Percentiles rank a stretch among this genome's conserved stretches.
These are phyloP conservation scores for Notholithocarpus densiflorus DNA, from an alignment of 306 rosid species.

Conservation along the genomic window DNA sequence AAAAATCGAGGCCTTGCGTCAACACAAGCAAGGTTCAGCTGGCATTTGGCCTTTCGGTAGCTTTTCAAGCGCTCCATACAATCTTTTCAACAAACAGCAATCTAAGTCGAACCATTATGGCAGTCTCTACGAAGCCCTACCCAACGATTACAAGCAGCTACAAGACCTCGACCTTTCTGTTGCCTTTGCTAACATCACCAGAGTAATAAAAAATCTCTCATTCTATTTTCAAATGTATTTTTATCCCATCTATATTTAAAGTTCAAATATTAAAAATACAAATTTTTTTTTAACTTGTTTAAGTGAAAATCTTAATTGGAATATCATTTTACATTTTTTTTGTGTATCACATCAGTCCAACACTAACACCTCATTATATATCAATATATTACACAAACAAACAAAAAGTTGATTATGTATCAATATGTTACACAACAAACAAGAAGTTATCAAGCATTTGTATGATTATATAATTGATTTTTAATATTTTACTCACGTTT, in stretches of 20 bases:
- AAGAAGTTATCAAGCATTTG: no score
- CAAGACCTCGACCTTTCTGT: conserved; percentile 39
- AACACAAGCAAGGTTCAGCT: conserved; percentile 1
- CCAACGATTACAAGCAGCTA: conserved; percentile 25
- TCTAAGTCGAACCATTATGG: conserved; percentile 50
- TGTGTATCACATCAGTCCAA: no score
- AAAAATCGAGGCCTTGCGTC: conserved; percentile 39
- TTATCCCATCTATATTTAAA: no score
- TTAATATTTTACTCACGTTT: no score
- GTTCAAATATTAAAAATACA: no score
- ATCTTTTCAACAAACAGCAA: conserved; percentile 38
- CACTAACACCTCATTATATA: no score
- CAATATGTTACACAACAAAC: no score
- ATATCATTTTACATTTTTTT: no score
- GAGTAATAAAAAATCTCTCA: conserved; percentile 9
- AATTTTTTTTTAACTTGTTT: background rate
- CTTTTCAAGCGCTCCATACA: conserved; percentile 35
- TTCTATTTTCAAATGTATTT: background rate
- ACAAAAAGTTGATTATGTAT: no score
- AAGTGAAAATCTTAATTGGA: no score
- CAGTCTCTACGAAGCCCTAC: conserved; percentile 36
- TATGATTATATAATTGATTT: no score
- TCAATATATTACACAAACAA: no score
- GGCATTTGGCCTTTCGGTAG: conserved; percentile 56
- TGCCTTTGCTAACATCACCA: conserved; percentile 49